These are phyloP conservation scores for Puccinellia tenuiflora DNA, from an alignment of 176 grass and related monocot genomes.

Conservation along the genomic window DNA sequence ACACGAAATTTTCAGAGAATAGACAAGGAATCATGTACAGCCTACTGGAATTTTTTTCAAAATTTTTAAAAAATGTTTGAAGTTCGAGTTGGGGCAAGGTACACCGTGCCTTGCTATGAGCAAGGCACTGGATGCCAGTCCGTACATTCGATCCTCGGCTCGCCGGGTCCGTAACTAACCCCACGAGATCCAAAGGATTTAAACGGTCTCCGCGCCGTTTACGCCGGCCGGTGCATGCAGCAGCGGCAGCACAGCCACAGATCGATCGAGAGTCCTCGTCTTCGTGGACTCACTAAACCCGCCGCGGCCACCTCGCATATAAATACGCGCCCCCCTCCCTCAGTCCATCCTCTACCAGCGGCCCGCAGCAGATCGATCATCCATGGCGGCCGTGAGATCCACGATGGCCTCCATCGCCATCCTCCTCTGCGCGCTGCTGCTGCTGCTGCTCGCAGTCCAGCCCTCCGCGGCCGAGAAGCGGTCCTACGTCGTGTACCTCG, in stretches of 20 bases:
- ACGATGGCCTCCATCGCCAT: neutral
- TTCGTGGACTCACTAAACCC: neutral
- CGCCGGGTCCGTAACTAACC: neutral
- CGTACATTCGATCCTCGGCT: neutral
- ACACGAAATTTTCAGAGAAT: too few relatives aligned
- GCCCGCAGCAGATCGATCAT: neutral
- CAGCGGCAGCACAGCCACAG: neutral
- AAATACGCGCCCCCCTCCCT: neutral
- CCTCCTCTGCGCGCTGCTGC: conserved; percentile 3
- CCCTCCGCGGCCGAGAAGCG: neutral
- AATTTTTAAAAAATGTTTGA: too few relatives aligned
- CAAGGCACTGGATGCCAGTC: too few relatives aligned
- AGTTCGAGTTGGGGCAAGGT: too few relatives aligned
- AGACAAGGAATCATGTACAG: too few relatives aligned
- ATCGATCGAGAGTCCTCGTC: neutral
- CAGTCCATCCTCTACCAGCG: neutral
- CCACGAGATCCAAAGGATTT: neutral
- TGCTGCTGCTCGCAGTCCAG: neutral
- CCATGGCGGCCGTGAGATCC: neutral
- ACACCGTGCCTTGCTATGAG: too few relatives aligned
- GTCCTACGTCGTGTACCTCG: conserved; percentile 86
- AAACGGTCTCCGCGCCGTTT: neutral
- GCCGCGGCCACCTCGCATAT: neutral
- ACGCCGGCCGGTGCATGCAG: neutral
- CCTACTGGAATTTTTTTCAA: too few relatives aligned